Evolutionary conservation across 495 filamentous ascomycete species (phyloP).

Genomic region (Trichocladium antarcticum): DNA sequence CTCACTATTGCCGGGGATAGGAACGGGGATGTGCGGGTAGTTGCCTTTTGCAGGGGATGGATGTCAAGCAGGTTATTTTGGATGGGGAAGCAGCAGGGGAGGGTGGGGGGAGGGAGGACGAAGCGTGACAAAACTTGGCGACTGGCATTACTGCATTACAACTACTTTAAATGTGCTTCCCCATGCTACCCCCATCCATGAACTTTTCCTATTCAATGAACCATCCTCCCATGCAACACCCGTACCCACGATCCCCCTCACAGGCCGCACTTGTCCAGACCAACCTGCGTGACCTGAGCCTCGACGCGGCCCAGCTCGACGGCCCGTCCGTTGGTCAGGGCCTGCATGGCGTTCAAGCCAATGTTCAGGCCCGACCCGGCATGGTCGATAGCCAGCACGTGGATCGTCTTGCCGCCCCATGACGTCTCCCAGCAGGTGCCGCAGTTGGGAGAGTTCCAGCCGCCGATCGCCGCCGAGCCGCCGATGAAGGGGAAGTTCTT

Average conservation of each 20-base stretch:
- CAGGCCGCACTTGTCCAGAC: conserved; percentile 22
- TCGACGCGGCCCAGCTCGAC: conserved; percentile 44
- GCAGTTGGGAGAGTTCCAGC: conserved; percentile 50
- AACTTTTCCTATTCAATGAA: not conserved
- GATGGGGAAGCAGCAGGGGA: conserved; percentile 14
- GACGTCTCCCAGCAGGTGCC: conserved; percentile 58
- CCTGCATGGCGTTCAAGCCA: conserved; percentile 52
- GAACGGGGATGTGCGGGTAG: conserved; percentile 45
- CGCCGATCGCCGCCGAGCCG: conserved; percentile 47
- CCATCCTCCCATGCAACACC: not conserved
- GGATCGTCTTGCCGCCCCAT: conserved; percentile 49
- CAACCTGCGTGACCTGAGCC: conserved; percentile 39
- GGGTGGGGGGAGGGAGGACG: conserved; percentile 14
- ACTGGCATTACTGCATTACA: conserved; percentile 11
- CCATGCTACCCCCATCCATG: not conserved
- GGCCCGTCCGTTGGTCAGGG: conserved; percentile 49
- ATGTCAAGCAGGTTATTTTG: conserved; percentile 28
- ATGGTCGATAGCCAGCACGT: conserved; percentile 58
- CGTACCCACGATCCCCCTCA: not conserved
- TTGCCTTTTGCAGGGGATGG: conserved; percentile 36
- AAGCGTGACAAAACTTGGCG: conserved; percentile 6
- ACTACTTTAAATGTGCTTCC: not conserved
- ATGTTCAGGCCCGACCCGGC: conserved; percentile 53
- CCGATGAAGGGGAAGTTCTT: conserved; percentile 50
- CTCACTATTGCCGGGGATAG: conserved; percentile 32